These are phyloP conservation scores for Kentomonas sorsogonicus DNA, from an alignment of 208 protist genomes.

Conservation along the genomic window DNA sequence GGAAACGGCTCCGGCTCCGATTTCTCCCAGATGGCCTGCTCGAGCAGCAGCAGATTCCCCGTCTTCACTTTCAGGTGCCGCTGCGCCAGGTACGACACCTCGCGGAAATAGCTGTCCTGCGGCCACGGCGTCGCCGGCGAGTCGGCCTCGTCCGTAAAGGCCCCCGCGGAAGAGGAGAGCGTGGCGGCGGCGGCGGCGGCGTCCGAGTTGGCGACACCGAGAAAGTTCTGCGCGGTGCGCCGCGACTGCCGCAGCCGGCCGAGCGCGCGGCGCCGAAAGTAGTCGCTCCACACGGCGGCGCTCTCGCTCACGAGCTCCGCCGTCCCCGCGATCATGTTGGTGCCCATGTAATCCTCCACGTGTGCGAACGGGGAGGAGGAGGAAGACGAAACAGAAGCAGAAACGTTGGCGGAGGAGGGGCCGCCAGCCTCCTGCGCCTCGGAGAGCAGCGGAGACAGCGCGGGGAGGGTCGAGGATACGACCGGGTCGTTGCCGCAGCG, in stretches of 20 bases:
- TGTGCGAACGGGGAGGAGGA: slow-evolving; percentile 74
- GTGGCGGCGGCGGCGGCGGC: neutral
- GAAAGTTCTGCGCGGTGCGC: slow-evolving; percentile 45
- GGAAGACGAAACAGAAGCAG: no score
- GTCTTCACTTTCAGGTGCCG: slow-evolving; percentile 68
- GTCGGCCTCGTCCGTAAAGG: slow-evolving; percentile 78
- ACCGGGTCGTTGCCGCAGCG: slow-evolving; percentile 88
- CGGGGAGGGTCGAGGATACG: slow-evolving; percentile 45
- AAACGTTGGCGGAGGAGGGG: neutral
- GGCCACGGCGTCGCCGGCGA: slow-evolving; percentile 74
- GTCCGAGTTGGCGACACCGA: slow-evolving; percentile 35
- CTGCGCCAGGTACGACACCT: slow-evolving; percentile 64
- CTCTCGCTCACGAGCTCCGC: slow-evolving; percentile 53
- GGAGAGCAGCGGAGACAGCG: slow-evolving; percentile 3
- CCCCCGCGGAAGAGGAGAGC: slow-evolving; percentile 13
- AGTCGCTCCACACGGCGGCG: slow-evolving; percentile 51
- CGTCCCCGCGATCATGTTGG: slow-evolving; percentile 58
- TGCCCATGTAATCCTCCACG: slow-evolving; percentile 85
- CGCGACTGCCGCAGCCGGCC: slow-evolving; percentile 51
- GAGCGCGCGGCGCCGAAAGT: slow-evolving; percentile 44
- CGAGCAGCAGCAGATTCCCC: slow-evolving; percentile 68
- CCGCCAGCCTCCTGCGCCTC: neutral
- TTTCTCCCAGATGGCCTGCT: slow-evolving; percentile 42
- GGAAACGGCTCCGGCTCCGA: slow-evolving; percentile 38
- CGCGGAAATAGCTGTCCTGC: slow-evolving; percentile 67